phyloP scores from a whole-genome alignment of 108 stramenopile genomes.

The Cyclotella baltica region DNA sequence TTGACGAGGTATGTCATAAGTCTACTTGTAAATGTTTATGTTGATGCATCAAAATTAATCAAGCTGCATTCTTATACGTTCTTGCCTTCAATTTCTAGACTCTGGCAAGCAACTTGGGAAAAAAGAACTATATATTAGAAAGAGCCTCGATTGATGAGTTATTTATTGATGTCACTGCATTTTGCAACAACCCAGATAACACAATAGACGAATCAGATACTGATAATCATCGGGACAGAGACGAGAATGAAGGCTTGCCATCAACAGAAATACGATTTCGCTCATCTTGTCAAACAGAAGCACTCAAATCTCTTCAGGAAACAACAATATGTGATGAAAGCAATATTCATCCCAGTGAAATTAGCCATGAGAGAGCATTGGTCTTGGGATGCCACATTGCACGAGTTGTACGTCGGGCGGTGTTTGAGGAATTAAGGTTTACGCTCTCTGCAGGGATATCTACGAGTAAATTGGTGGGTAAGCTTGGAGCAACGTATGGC shows the following conservation, averaged over 20 bases:
- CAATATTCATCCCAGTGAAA: slow-evolving; percentile 12
- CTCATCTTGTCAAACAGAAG: slow-evolving; percentile 16
- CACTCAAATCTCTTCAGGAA: slow-evolving; percentile 28
- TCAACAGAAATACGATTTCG: slow-evolving; percentile 22
- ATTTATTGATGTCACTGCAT: slow-evolving; percentile 83
- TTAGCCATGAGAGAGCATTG: slow-evolving; percentile 43
- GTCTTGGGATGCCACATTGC: slow-evolving; percentile 68
- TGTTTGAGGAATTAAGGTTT: slow-evolving; percentile 72
- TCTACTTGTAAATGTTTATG: slow-evolving; percentile 5
- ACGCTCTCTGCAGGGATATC: slow-evolving; percentile 86
- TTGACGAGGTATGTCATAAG: slow-evolving; percentile 57
- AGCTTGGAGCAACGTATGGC: slow-evolving; percentile 85
- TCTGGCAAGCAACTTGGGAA: slow-evolving; percentile 30
- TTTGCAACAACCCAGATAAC: slow-evolving; percentile 53
- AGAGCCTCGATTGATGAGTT: slow-evolving; percentile 88
- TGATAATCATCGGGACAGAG: slow-evolving; percentile 1
- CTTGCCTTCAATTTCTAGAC: slow-evolving; percentile 5
- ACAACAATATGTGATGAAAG: slow-evolving; percentile 41
- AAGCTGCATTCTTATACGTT: not conserved
- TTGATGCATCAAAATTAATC: not conserved
- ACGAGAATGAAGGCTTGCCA: slow-evolving; percentile 7
- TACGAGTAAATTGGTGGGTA: slow-evolving; percentile 81
- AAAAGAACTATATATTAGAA: slow-evolving; percentile 71
- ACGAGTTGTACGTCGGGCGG: slow-evolving; percentile 56
- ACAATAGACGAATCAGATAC: not conserved